Percentiles rank a stretch among this genome's conserved stretches.
These are phyloP conservation scores for Ogataea philodendri DNA, from an alignment of 805 yeast genomes.

Conservation along the genomic window DNA sequence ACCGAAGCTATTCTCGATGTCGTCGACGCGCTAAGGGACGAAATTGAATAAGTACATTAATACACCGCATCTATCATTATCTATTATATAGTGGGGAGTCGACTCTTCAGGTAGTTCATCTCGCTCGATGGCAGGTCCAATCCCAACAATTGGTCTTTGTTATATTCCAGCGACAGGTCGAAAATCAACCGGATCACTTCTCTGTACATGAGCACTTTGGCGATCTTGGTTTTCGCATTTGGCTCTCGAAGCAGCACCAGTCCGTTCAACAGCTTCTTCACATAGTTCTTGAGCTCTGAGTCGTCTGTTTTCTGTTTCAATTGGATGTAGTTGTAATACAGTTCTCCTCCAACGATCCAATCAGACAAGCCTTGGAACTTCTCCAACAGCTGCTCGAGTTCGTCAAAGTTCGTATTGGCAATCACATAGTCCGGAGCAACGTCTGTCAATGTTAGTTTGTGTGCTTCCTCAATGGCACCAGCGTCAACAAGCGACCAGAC, in stretches of 20 bases:
- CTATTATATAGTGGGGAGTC: constrained; percentile 14
- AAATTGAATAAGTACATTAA: constrained; percentile 20
- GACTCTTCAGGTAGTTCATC: constrained; percentile 35
- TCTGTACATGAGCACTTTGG: constrained; percentile 52
- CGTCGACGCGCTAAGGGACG: constrained; percentile 65
- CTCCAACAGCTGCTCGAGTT: constrained; percentile 38
- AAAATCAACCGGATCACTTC: constrained; percentile 43
- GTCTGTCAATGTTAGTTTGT: constrained; percentile 46
- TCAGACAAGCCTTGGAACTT: constrained; percentile 45
- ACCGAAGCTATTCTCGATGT: constrained; percentile 81
- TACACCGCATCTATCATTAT: constrained; percentile 8
- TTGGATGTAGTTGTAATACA: constrained; percentile 51
- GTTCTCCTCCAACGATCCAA: constrained; percentile 59
- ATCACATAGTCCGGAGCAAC: constrained; percentile 77
- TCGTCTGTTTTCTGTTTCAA: constrained; percentile 23
- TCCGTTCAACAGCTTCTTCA: constrained; percentile 44
- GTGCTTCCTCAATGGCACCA: constrained; percentile 59
- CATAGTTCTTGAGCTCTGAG: constrained; percentile 19
- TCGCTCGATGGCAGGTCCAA: constrained; percentile 49
- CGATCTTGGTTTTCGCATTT: constrained; percentile 43
- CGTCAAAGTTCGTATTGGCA: constrained; percentile 35
- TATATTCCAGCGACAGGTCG: constrained; percentile 28
- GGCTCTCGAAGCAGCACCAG: constrained; percentile 41
- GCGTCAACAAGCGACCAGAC: constrained; percentile 64
- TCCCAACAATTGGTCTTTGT: constrained; percentile 35